phyloP scores from a whole-genome alignment of 2,329 filamentous ascomycete species.

The Aphanocladium album region DNA sequence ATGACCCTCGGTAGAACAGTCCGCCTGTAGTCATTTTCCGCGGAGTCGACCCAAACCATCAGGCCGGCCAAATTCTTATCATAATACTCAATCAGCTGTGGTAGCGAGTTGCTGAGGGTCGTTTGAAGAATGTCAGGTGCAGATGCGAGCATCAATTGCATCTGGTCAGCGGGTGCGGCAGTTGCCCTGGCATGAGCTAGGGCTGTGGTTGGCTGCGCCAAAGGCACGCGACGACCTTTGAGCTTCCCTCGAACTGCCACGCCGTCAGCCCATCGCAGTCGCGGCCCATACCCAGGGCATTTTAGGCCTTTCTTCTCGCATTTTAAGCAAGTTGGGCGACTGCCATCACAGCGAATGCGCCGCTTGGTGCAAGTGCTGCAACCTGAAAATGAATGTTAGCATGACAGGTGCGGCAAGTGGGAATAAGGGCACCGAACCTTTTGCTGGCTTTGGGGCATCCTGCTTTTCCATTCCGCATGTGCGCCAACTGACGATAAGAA shows the following conservation, averaged over 20 bases:
- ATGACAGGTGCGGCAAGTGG: not conserved
- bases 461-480: not conserved
- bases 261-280: conserved; percentile 25
- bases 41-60: conserved; percentile 29
- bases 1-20: conserved; percentile 23
- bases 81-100: conserved; percentile 25
- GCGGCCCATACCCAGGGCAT: conserved; percentile 24
- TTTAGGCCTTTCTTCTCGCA: conserved; percentile 24
- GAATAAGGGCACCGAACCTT: conserved; percentile 1
- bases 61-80: conserved; percentile 24
- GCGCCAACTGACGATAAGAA: not conserved
- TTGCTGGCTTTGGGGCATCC: not conserved
- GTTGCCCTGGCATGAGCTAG: not conserved
- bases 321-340: conserved; percentile 22
- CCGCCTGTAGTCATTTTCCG: conserved; percentile 25
- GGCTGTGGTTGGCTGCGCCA: not conserved
- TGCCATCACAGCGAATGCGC: conserved; percentile 26
- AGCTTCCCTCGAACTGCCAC: conserved; percentile 24
- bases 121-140: conserved; percentile 7
- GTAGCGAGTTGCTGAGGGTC: conserved; percentile 14
- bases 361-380: conserved; percentile 25
- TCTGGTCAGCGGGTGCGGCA: not conserved
- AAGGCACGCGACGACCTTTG: conserved; percentile 18
- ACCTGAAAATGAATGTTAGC: conserved; percentile 14
- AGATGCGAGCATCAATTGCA: not conserved